Evolutionary conservation across 2,329 filamentous ascomycete genomes (phyloP).

Genomic region (Dothidotthia symphoricarpi): DNA sequence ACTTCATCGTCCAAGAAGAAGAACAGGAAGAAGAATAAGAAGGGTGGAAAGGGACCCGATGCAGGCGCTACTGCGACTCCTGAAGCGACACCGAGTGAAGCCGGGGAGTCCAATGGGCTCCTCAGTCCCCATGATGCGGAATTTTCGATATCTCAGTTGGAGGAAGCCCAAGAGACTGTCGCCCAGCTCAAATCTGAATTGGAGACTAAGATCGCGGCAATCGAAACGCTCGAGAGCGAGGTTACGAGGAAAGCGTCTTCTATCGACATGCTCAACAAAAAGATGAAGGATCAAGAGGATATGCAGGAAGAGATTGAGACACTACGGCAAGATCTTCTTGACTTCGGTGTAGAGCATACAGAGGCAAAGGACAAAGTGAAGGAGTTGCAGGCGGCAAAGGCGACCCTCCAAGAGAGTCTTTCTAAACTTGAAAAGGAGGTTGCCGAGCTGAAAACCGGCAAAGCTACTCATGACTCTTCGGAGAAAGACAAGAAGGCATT

Average conservation of each 20-base stretch:
- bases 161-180: constrained; percentile 32
- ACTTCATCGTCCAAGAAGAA: constrained; percentile 66
- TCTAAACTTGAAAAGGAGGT: constrained; percentile 70
- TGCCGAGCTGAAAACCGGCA: constrained; percentile 52
- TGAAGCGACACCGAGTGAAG: constrained; percentile 40
- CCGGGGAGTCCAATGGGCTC: constrained; percentile 37
- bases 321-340: constrained; percentile 73
- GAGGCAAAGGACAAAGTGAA: constrained; percentile 75
- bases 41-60: constrained; percentile 55
- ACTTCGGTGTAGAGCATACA: constrained; percentile 79
- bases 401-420: constrained; percentile 62
- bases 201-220: constrained; percentile 35
- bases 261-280: constrained; percentile 68
- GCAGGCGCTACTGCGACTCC: constrained; percentile 37
- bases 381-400: constrained; percentile 67
- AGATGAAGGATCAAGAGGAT: constrained; percentile 73
- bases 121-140: constrained; percentile 35
- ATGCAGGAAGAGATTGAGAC: constrained; percentile 83
- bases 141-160: constrained; percentile 45
- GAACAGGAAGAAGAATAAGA: constrained; percentile 81
- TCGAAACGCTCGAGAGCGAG: constrained; percentile 35
- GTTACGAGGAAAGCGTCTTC: constrained; percentile 61
- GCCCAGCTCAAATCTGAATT: constrained; percentile 35
- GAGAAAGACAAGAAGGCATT: constrained; percentile 57
- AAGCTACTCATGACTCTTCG: constrained; percentile 48